Evolutionary conservation across 2,329 filamentous ascomycete genomes (phyloP).

Genomic region (Cytospora piceicola): DNA sequence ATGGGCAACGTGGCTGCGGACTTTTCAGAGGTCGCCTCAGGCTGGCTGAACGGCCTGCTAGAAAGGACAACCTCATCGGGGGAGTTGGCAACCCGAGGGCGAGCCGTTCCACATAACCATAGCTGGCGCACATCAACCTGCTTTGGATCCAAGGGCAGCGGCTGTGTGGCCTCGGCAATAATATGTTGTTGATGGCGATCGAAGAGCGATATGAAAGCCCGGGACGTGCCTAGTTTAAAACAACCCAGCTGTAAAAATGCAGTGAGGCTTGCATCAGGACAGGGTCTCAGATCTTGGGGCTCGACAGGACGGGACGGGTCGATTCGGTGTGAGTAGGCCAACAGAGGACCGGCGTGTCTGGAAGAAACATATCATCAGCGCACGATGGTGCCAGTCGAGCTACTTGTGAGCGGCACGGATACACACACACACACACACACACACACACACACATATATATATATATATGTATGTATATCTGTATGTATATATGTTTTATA

Average conservation of each 20-base stretch:
- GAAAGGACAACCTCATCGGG: constrained; percentile 17
- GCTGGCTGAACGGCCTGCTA: constrained; percentile 2
- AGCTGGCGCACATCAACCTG: neutral
- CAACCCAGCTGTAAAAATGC: constrained; percentile 47
- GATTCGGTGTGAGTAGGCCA: neutral
- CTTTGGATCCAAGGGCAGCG: neutral
- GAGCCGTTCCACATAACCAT: constrained; percentile 12
- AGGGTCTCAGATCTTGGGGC: neutral
- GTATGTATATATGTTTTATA: neutral
- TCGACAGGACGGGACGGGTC: constrained; percentile 8
- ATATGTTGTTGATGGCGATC: constrained; percentile 26
- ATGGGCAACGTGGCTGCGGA: constrained; percentile 4
- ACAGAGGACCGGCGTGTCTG: constrained; percentile 12
- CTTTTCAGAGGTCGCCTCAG: neutral
- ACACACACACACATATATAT: too few species aligned
- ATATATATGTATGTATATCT: too few species aligned
- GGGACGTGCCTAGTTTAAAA: constrained; percentile 46
- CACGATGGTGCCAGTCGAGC: neutral
- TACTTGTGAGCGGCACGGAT: neutral
- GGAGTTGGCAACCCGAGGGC: constrained; percentile 9
- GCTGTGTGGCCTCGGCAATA: constrained; percentile 26
- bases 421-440: too few species aligned
- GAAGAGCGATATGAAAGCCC: constrained; percentile 37
- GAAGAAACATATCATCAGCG: constrained; percentile 3
- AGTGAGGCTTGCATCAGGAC: constrained; percentile 11